These are phyloP conservation scores for Plasmodium chabaudi DNA, from an alignment of 169 alveolate species.

Conservation along the genomic window DNA sequence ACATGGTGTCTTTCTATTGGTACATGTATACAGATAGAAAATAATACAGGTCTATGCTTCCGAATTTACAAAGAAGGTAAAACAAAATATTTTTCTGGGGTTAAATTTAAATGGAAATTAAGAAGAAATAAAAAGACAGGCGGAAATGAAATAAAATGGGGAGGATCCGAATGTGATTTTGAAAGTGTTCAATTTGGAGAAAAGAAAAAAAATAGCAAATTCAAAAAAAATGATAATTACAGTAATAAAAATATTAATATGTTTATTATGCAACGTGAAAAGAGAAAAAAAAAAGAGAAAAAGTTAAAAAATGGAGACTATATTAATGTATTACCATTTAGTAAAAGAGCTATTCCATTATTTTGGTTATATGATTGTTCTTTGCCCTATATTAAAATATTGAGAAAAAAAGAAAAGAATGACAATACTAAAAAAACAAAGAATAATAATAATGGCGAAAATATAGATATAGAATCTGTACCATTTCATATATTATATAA, in stretches of 20 bases:
- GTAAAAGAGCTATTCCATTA: constrained; percentile 70
- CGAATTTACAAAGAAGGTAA: constrained; percentile 80
- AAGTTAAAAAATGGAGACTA: constrained; percentile 26
- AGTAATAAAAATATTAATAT: neutral
- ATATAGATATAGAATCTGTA: constrained; percentile 56
- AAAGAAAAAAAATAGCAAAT: constrained; percentile 17
- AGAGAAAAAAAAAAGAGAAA: constrained; percentile 32
- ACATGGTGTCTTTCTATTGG: constrained; percentile 83
- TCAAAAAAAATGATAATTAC: neutral
- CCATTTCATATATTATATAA: constrained; percentile 59
- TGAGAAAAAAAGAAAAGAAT: constrained; percentile 65
- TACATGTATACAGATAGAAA: constrained; percentile 81
- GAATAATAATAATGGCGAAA: constrained; percentile 32
- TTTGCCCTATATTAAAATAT: constrained; percentile 71
- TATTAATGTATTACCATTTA: constrained; percentile 61
- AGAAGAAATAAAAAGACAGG: constrained; percentile 14
- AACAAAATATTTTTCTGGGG: constrained; percentile 72
- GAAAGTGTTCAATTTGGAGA: constrained; percentile 8
- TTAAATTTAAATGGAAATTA: constrained; percentile 66
- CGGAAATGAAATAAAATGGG: constrained; percentile 16
- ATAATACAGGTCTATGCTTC: constrained; percentile 77
- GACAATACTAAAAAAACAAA: constrained; percentile 14
- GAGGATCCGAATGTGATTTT: constrained; percentile 15
- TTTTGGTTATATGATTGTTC: constrained; percentile 74
- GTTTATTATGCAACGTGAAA: constrained; percentile 2